phyloP scores from a whole-genome alignment of 2,329 filamentous ascomycete genomes.

The Monilinia fructigena region DNA sequence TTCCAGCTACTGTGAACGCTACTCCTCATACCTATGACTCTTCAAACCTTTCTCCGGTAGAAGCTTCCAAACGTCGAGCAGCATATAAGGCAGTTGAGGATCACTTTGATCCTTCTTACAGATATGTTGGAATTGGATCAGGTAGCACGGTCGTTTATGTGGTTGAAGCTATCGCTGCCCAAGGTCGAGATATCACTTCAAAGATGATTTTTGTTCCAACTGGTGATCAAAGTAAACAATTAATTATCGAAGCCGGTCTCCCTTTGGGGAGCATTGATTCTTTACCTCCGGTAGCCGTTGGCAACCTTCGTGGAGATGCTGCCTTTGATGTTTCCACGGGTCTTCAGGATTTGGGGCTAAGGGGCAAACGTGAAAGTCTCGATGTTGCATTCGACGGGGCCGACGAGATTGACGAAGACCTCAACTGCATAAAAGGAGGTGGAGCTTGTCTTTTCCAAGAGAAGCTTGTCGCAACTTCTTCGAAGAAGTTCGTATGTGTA shows the following conservation, averaged over 20 bases:
- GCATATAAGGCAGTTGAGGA: conserved; percentile 72
- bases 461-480: conserved; percentile 85
- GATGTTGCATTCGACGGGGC: conserved; percentile 96
- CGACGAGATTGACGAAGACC: conserved; percentile 89
- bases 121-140: conserved; percentile 75
- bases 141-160: conserved; percentile 82
- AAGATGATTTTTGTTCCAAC: conserved; percentile 81
- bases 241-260: conserved; percentile 78
- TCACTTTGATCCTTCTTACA: conserved; percentile 62
- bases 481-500: conserved; percentile 83
- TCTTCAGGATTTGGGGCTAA: conserved; percentile 39
- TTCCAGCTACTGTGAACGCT: conserved; percentile 27
- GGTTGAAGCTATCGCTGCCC: conserved; percentile 72
- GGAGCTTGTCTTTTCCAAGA: conserved; percentile 98
- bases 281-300: conserved; percentile 37
- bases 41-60: conserved; percentile 48
- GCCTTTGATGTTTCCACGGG: conserved; percentile 66
- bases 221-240: conserved; percentile 79
- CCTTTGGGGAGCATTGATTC: conserved; percentile 56
- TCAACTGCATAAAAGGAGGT: conserved; percentile 97
- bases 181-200: conserved; percentile 53
- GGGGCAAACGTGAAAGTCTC: conserved; percentile 52
- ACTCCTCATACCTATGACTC: conserved; percentile 24
- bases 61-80: conserved; percentile 72
- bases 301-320: conserved; percentile 46